Base-by-base conservation (phyloP, 2,329 filamentous ascomycete genomes). In the Fusarium keratoplasticum region DNA sequence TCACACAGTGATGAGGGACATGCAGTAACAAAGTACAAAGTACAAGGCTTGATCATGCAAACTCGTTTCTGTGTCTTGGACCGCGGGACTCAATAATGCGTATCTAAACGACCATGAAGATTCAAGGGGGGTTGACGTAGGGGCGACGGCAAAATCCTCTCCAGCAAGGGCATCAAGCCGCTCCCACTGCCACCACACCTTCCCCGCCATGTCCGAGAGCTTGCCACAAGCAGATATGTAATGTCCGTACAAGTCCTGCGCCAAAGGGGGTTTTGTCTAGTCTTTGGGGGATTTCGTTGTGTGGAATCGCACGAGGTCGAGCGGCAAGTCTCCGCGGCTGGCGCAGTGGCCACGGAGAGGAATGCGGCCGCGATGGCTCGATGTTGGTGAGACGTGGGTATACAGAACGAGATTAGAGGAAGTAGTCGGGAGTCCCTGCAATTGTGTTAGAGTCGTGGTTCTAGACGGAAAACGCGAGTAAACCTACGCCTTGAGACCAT, bases 401-500 rank as follows among this genome's bases (percentile, higher is more conserved):
- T 79, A 76, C 73, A 64, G 71, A 67, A 75, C 75, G 73, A 73
- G 75, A 75, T 87, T 94, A 99, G 84, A 98, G 93, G 94, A 99
- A 99, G 89, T 99, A 99, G 85, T 99, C 96, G 66, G 96, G 96
- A 74, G 96, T 99, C 80, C 90, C 90, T 91, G 74, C 36, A 22
- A 6, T 20, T 35, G 70, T 54, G 80, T 82, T 74, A 74, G 71
- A 44, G 40, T 58, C 67, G 47, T 18, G 25, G 10, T 29, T 22
- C 4, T 1, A n/a, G n/a, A 29, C 18, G 4, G 27, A 35, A 29
- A 9, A 25, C 18, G 6, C 6, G 18, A 54, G 42, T 9, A 38
- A 59, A 84, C 89, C 84, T 87, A 91, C 93, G 92, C 88, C 96
- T 93, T 82, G 96, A 98, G 75, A 99, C 96, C 96, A 98, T 98